phyloP scores from a whole-genome alignment of 495 filamentous ascomycete species.

The Peziza echinospora region DNA sequence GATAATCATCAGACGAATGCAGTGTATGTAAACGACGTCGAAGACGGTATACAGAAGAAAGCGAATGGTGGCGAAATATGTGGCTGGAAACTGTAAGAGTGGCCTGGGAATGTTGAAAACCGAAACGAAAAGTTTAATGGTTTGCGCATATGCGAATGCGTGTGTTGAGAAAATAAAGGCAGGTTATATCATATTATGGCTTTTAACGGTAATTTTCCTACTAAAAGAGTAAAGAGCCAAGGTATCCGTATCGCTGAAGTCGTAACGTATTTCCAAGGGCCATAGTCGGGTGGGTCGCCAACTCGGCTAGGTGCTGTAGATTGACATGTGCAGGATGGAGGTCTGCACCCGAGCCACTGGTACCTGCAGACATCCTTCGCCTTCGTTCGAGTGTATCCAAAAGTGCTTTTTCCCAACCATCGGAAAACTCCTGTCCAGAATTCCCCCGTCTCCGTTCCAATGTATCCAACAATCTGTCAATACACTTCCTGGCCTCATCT shows the following conservation, averaged over 20 bases:
- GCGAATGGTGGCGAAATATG: no score
- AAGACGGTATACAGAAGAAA: no score
- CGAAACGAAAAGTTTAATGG: conserved; percentile 16
- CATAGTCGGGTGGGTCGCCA: conserved; percentile 3
- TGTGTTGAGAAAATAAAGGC: no score
- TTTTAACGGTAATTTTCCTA: no score
- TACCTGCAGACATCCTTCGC: conserved; percentile 5
- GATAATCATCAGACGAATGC: no score
- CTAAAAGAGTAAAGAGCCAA: conserved; percentile 18
- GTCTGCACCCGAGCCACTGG: conserved; percentile 6
- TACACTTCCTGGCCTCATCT: conserved; percentile 18
- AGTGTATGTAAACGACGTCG: no score
- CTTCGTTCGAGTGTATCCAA: conserved; percentile 14
- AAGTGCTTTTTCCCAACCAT: conserved; percentile 16
- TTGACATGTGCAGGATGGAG: conserved; percentile 12
- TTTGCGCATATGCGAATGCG: conserved; percentile 8
- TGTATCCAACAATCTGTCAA: conserved; percentile 16
- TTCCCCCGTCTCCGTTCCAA: conserved; percentile 8
- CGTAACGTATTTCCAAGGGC: conserved; percentile 6
- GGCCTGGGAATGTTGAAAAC: conserved; percentile 14
- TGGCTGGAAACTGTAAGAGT: no score
- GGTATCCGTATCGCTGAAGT: conserved; percentile 16
- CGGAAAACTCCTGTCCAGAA: conserved; percentile 9
- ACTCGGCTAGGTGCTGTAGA: conserved; percentile 17
- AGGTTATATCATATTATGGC: no score